These are phyloP conservation scores for Abrus pulchellus DNA, from an alignment of 306 rosid species.

Conservation along the genomic window DNA sequence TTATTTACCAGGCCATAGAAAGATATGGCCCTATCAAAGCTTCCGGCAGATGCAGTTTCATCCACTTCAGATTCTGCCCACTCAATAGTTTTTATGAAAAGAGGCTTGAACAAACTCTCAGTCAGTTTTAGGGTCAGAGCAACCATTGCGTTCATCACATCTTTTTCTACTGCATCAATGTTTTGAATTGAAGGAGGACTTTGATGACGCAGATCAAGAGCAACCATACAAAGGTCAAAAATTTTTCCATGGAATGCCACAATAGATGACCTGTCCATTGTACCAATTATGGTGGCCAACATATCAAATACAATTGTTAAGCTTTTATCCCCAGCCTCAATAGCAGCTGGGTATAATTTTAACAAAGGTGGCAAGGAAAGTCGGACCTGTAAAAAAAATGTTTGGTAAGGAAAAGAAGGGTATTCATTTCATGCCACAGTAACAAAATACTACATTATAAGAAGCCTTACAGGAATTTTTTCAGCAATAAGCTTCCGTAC, in stretches of 20 bases:
- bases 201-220: slow-evolving; percentile 85
- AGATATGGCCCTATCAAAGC: slow-evolving; percentile 81
- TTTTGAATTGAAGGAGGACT: slow-evolving; percentile 67
- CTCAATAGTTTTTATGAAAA: slow-evolving; percentile 83
- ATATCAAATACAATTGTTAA: slow-evolving; percentile 74
- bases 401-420: slow-evolving; percentile 27
- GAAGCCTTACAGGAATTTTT: slow-evolving; percentile 81
- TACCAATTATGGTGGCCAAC: slow-evolving; percentile 66
- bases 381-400: slow-evolving; percentile 74
- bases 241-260: slow-evolving; percentile 70
- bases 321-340: slow-evolving; percentile 83
- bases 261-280: slow-evolving; percentile 81
- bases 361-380: slow-evolving; percentile 80
- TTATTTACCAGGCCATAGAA: slow-evolving; percentile 84
- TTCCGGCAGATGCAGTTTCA: slow-evolving; percentile 57
- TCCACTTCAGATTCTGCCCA: slow-evolving; percentile 83
- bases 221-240: slow-evolving; percentile 80
- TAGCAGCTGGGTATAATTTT: slow-evolving; percentile 62
- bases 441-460: slow-evolving; percentile 4
- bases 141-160: slow-evolving; percentile 66
- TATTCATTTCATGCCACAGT: slow-evolving; percentile 20
- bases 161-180: slow-evolving; percentile 72
- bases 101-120: slow-evolving; percentile 91
- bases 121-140: slow-evolving; percentile 85
- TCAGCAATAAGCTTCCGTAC: slow-evolving; percentile 75